Base-by-base conservation (phyloP, 768 basidiomycete species). In the Pisolithus sp. region DNA sequence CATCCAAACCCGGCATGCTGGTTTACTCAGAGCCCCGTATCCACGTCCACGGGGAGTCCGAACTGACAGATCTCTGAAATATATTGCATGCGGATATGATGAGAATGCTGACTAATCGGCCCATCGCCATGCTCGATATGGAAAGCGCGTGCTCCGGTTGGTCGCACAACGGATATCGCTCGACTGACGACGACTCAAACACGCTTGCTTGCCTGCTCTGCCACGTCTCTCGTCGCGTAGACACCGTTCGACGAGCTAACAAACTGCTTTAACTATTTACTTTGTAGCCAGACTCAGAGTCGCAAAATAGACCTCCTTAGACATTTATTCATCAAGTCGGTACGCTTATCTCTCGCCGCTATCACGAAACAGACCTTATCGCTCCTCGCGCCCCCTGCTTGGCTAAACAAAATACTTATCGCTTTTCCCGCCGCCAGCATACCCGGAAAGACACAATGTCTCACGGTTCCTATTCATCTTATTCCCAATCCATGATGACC, bases 401-500 rank as follows among this genome's bases (percentile, higher is more conserved):
- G 51, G 57, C 52, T 45, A 54, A n/a, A 15, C 23, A 48, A 43
- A 40, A 26, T 43, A 43, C 67, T 67, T 67, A 67, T 67, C 66
- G 65, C 63, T 59, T 57, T 55, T 58, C 55, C 52, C 59, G 62
- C 20, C 28, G 64, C 64, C 65, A 67, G 66, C 61, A 69, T 67
- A 67, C 66, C 66, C 59, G 54, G 63, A 59, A 59, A 65, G 59
- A 47, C 56, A 65, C 60, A 51, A 83, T 82, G 82, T 84, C 82
- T 72, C 82, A 83, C 81, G 82, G 79, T 66, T 84, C 83, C 52
- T 80, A 79, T 74, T 84, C 85, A 57, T 85, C 83, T 68, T 79
- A 71, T 75, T 83, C 73, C 73, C 79, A 73, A 65, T 87, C 85
- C 67, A 77, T 87, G 76, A 86, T 88, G 84, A 87, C 86, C 46